Evolutionary conservation across 2,329 filamentous ascomycete species (phyloP).

Genomic region (Clonostachys chloroleuca): DNA sequence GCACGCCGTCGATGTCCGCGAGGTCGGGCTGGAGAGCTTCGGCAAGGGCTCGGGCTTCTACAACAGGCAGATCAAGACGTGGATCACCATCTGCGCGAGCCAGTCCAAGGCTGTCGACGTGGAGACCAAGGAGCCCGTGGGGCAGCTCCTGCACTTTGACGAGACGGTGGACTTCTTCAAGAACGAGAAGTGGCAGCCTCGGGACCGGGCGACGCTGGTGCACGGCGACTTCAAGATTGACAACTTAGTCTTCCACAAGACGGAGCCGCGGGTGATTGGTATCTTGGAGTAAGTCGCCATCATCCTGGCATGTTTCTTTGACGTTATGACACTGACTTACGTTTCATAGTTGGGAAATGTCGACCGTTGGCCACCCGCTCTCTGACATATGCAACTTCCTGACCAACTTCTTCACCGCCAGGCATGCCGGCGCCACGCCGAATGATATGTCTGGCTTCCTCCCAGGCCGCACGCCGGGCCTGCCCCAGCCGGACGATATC

Average conservation of each 20-base stretch:
- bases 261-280: slow-evolving; percentile 82
- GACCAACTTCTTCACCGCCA: slow-evolving; percentile 31
- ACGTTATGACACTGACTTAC: background rate
- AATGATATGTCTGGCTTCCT: slow-evolving; percentile 47
- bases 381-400: slow-evolving; percentile 82
- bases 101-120: slow-evolving; percentile 74
- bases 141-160: slow-evolving; percentile 77
- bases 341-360: slow-evolving; percentile 81
- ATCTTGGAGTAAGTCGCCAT: slow-evolving; percentile 67
- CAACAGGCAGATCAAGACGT: slow-evolving; percentile 78
- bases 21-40: slow-evolving; percentile 67
- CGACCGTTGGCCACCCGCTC: slow-evolving; percentile 91
- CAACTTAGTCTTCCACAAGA: slow-evolving; percentile 85
- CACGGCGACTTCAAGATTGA: slow-evolving; percentile 98
- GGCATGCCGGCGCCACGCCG: slow-evolving; percentile 11
- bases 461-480: slow-evolving; percentile 59
- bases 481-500: slow-evolving; percentile 40
- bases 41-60: slow-evolving; percentile 79
- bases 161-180: slow-evolving; percentile 77
- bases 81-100: slow-evolving; percentile 70
- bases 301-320: background rate
- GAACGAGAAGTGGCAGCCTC: slow-evolving; percentile 64
- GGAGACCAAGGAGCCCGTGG: slow-evolving; percentile 73
- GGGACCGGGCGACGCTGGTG: slow-evolving; percentile 73
- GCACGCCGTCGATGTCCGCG: slow-evolving; percentile 66